phyloP scores from a whole-genome alignment of 1,284 basidiomycete genomes.

The Austroboletus niveus region DNA sequence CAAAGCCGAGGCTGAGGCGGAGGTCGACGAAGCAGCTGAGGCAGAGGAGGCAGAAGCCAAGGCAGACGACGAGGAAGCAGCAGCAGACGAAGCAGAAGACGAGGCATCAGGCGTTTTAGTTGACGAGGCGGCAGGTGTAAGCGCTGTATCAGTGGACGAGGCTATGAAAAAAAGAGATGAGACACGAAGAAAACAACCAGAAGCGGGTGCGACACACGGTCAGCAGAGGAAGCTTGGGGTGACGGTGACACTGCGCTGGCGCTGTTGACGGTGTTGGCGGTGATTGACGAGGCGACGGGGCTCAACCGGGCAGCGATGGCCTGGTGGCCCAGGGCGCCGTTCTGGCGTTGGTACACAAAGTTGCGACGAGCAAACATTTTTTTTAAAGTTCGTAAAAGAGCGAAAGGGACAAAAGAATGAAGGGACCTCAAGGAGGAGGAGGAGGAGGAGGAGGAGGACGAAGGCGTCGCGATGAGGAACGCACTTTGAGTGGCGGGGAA shows the following conservation, averaged over 20 bases:
- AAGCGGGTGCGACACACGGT: not conserved
- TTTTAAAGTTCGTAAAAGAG: no score
- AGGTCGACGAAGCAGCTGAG: not conserved
- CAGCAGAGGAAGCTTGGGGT: not conserved
- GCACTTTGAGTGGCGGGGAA: no score
- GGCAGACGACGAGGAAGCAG: not conserved
- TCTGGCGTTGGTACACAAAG: conserved; percentile 16
- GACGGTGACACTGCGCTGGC: not conserved
- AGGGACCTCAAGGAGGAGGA: no score
- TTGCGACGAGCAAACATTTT: conserved; percentile 1
- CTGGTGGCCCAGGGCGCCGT: not conserved
- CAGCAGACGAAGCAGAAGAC: not conserved
- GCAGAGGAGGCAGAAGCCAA: not conserved
- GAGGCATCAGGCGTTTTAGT: not conserved
- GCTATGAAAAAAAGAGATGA: conserved; percentile 7
- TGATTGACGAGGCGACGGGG: accelerated
- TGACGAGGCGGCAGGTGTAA: not conserved
- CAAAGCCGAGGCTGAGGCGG: not conserved
- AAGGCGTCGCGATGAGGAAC: no score
- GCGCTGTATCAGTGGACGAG: not conserved
- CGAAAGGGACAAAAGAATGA: no score
- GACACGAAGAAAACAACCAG: not conserved
- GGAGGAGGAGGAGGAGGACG: no score
- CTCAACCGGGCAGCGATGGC: not conserved
- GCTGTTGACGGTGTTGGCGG: not conserved